phyloP scores from a whole-genome alignment of 805 yeast genomes.

The Kluyveromyces starmeri region DNA sequence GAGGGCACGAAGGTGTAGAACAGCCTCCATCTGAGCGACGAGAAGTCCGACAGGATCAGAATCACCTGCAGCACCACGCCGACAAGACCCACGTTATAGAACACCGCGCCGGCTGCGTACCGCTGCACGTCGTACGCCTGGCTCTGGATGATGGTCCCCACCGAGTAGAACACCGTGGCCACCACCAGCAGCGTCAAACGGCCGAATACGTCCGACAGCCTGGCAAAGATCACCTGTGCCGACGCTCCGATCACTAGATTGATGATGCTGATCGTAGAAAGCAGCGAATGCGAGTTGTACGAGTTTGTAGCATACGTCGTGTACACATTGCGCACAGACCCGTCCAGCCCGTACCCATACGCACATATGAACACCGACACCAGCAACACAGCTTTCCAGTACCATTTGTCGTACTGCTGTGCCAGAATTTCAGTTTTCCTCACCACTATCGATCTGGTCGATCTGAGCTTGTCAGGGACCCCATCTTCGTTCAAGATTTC shows the following conservation, averaged over 20 bases:
- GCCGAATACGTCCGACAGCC: conserved; percentile 48
- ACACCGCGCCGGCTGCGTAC: conserved; percentile 48
- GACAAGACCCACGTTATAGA: conserved; percentile 46
- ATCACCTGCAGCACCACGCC: conserved; percentile 52
- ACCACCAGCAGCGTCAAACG: conserved; percentile 39
- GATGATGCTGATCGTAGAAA: conserved; percentile 43
- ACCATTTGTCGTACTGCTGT: conserved; percentile 33
- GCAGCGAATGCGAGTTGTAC: conserved; percentile 39
- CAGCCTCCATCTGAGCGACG: conserved; percentile 63
- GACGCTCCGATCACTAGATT: conserved; percentile 50
- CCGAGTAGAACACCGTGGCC: conserved; percentile 39
- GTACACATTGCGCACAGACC: conserved; percentile 39
- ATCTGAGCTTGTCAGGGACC: neutral
- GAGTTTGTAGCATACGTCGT: conserved; percentile 45
- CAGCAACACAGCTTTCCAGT: conserved; percentile 31
- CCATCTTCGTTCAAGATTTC: conserved; percentile 7
- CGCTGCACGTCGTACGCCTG: conserved; percentile 44
- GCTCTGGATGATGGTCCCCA: conserved; percentile 48
- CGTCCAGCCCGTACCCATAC: conserved; percentile 48
- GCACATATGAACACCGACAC: conserved; percentile 41
- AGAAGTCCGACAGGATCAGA: conserved; percentile 54
- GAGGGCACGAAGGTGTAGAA: conserved; percentile 57
- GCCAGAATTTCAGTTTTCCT: conserved; percentile 43
- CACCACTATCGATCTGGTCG: conserved; percentile 35
- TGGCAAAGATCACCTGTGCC: conserved; percentile 46